Evolutionary conservation across 345 rosid genomes (phyloP), one percentile per base, ranked within the genome.

Genomic region (Rubroshorea leprosula): DNA sequence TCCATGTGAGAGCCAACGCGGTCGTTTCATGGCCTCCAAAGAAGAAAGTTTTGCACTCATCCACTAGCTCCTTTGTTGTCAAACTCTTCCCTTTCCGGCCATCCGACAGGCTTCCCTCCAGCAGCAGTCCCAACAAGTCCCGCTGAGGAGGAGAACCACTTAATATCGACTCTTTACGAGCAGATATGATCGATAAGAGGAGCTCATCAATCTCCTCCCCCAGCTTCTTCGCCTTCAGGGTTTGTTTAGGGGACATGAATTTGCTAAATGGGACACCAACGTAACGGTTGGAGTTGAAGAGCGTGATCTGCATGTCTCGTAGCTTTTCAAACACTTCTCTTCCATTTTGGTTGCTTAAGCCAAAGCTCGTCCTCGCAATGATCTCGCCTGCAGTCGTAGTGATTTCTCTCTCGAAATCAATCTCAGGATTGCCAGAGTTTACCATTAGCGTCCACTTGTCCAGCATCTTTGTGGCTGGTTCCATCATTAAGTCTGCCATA

Each of bases 21-120:
- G 99, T 93, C 6, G 98, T 92, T 70, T 89, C 97, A 26, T 93
- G 97, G 7, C 99, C 97, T 27, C 76, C 97, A 23, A 93, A 93
- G 78, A 93, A 93, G 73, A 93, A 87, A 2, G 99, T 93, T 66
- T 93, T 93, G 77, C 97, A 87, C 74, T 93, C 97, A 22, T 93
- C 97, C 0, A 93, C 83, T 14, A 93, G 67, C 51, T 89, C 91
- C 52, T 71, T 65, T 1, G 79, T 64, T 18, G 86, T 74, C 60
- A 93, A 58, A 4, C 39, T 72, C 75, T 77, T 83, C 64, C 74
- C 75, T 2, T 13, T 8, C 16, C 50, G 62, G 7, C 41, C 41
- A 35, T 35, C 41, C 2, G 57, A 62, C 0, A 29, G 41, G 41
- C 35, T 66, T 15, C 45, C 80, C 51, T 71, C 73, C 15, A 85